phyloP scores from a whole-genome alignment of 2,329 filamentous ascomycete species.

The Diaporthe ampelina region DNA sequence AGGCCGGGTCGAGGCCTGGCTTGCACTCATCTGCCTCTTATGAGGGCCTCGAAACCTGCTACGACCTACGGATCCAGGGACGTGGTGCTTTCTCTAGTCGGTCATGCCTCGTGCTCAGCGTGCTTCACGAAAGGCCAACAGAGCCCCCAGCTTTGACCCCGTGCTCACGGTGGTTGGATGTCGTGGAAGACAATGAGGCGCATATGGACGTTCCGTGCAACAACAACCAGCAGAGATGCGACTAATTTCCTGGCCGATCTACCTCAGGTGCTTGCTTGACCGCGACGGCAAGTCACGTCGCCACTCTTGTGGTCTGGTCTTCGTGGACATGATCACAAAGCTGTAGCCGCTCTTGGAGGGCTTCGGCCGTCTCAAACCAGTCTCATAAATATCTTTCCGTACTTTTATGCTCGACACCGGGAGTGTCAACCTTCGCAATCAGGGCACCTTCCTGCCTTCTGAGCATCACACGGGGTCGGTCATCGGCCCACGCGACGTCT shows the following conservation, averaged over 20 bases:
- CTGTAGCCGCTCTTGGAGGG: not conserved
- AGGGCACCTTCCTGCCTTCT: not conserved
- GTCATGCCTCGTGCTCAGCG: slow-evolving; percentile 17
- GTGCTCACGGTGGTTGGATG: slow-evolving; percentile 43
- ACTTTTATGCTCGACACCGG: not conserved
- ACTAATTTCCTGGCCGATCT: not conserved
- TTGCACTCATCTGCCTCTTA: not conserved
- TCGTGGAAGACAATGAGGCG: not conserved
- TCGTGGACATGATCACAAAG: not conserved
- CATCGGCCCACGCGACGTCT: slow-evolving; percentile 19
- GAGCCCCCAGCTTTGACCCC: slow-evolving; percentile 32
- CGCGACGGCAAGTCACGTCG: not conserved
- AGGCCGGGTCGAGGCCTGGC: not conserved
- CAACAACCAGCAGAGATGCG: not conserved
- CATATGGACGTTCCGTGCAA: slow-evolving; percentile 2
- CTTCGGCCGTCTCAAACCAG: not conserved
- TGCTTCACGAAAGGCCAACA: slow-evolving; percentile 16
- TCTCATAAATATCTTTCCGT: not conserved
- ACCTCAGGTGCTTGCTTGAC: not conserved
- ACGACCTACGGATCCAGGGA: slow-evolving; percentile 3
- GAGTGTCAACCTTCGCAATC: slow-evolving; percentile 14
- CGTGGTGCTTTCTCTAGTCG: slow-evolving; percentile 22
- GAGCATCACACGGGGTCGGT: slow-evolving; percentile 13
- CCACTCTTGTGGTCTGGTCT: not conserved
- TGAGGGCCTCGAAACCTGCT: not conserved